phyloP scores from a whole-genome alignment of 257 asterid genomes.

The Misopates orontium region DNA sequence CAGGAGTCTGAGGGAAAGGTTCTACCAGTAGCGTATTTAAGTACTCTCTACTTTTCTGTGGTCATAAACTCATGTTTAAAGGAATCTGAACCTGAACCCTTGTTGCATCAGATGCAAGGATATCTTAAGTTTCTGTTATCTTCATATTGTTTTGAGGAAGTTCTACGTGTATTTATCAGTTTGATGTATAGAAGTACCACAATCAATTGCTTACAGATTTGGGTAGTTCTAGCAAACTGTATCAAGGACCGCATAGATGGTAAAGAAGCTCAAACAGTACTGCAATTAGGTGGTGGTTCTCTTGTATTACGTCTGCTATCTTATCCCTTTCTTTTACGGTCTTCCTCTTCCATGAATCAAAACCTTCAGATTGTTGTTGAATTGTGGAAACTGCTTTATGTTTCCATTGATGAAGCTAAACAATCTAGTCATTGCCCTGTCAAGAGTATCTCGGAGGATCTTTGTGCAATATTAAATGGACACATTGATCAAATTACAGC shows the following conservation, averaged over 20 bases:
- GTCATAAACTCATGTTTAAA: constrained; percentile 37
- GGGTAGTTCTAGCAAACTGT: constrained; percentile 56
- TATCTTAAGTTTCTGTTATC: constrained; percentile 47
- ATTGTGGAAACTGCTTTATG: constrained; percentile 55
- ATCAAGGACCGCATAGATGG: constrained; percentile 45
- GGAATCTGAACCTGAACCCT: constrained; percentile 38
- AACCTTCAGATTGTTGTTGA: constrained; percentile 43
- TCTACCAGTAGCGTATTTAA: constrained; percentile 53
- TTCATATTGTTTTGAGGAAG: constrained; percentile 48
- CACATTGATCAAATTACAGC: constrained; percentile 38
- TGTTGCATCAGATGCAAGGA: constrained; percentile 39
- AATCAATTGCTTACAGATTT: constrained; percentile 41
- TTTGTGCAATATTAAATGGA: constrained; percentile 44
- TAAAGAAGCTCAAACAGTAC: constrained; percentile 26
- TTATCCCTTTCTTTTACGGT: constrained; percentile 59
- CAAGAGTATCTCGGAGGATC: constrained; percentile 48
- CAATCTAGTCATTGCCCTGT: constrained; percentile 33
- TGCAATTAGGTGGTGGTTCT: constrained; percentile 46
- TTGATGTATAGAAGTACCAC: constrained; percentile 41
- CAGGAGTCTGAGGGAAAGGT: constrained; percentile 48
- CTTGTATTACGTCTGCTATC: constrained; percentile 45
- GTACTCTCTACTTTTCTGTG: constrained; percentile 48
- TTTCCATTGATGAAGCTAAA: constrained; percentile 40
- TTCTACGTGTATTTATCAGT: constrained; percentile 46
- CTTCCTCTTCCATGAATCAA: constrained; percentile 32